Base-by-base conservation (phyloP, 176 grass and related monocot species). In the Microstegium vimineum region DNA sequence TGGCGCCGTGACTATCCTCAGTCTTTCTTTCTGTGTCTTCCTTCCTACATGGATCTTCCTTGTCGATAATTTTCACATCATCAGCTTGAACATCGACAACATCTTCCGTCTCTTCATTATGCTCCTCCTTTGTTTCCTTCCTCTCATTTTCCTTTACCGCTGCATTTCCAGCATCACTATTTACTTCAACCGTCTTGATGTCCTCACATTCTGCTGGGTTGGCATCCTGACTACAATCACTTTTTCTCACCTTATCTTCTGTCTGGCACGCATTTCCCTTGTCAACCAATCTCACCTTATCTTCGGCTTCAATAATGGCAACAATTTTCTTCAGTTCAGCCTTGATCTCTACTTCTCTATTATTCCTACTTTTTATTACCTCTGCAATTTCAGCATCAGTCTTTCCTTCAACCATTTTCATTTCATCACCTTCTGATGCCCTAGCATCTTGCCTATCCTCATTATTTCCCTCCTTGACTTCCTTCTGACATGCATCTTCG, bases 291-390 rank as follows among this genome's bases (percentile, higher is more conserved):
- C n/a, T 74, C 47, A 20, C 30, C n/a, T n/a, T n/a, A 56, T 56
- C 13, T 17, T 54, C 30, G 0, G 18, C 30, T 18, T 74, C 17
- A 35, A 56, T 74, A 35, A 8, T 56, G 72, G 20, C 18, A 20
- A 35, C 46, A 33, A 14, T 74, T 71, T 74, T 22, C 30, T 74
- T 74, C 47, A 56, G 17, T 78, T 35, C 18, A 35, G 27, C 64
- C 36, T 75, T 73, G 36, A 65, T 65, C 52, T 63, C 62, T 22
- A 79, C 67, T 8, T 83, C 85, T 83, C 69, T 77, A 20, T 72
- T 37, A 23, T 71, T 20, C 54, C 4, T 52, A 60, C 64, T 16
- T 66, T 69, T 74, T 63, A 62, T 62, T 9, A 47, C 10, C 69
- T 38, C 36, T 20, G 42, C 38, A 72, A 78, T 70, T 65, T 35